Conservation (phyloP, 352 stramenopile species). For the Globisporangium polare region DNA sequence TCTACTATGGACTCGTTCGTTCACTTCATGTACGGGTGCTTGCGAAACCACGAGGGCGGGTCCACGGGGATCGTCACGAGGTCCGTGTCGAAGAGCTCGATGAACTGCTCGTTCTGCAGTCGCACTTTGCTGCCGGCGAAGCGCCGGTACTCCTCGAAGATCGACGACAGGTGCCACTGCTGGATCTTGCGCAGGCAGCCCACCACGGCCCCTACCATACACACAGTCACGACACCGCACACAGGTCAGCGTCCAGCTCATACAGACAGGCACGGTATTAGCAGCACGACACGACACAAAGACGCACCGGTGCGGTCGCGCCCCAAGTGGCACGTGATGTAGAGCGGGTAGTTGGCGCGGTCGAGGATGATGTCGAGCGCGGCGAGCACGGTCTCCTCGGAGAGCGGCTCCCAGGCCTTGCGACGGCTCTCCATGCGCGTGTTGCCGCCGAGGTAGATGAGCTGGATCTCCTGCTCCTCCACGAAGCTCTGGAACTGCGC, state of each 20-base stretch:
- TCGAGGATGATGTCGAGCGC: conserved; percentile 89
- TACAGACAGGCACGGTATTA: neutral
- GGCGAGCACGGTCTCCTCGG: conserved; percentile 88
- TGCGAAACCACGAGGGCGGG: conserved; percentile 67
- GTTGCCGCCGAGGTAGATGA: conserved; percentile 85
- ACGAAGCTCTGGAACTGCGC: conserved; percentile 88
- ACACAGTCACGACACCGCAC: neutral
- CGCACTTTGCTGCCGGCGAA: conserved; percentile 89
- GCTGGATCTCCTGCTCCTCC: conserved; percentile 88
- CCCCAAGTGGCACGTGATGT: conserved; percentile 89
- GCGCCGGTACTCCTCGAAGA: conserved; percentile 92
- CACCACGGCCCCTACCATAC: conserved; percentile 69
- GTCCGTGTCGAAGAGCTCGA: conserved; percentile 93
- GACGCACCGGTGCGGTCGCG: conserved; percentile 81
- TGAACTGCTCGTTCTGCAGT: conserved; percentile 93
- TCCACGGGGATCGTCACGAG: conserved; percentile 83
- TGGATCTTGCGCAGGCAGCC: conserved; percentile 91
- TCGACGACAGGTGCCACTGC: conserved; percentile 91
- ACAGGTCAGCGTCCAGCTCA: neutral
- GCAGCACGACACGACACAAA: neutral
- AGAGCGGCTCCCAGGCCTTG: conserved; percentile 85
- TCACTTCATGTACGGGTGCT: conserved; percentile 34
- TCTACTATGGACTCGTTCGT: neutral
- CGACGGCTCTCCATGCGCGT: conserved; percentile 85
- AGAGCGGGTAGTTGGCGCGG: conserved; percentile 86